These are phyloP conservation scores for Boletellus sp. DNA, from an alignment of 768 basidiomycete genomes.

Conservation along the genomic window DNA sequence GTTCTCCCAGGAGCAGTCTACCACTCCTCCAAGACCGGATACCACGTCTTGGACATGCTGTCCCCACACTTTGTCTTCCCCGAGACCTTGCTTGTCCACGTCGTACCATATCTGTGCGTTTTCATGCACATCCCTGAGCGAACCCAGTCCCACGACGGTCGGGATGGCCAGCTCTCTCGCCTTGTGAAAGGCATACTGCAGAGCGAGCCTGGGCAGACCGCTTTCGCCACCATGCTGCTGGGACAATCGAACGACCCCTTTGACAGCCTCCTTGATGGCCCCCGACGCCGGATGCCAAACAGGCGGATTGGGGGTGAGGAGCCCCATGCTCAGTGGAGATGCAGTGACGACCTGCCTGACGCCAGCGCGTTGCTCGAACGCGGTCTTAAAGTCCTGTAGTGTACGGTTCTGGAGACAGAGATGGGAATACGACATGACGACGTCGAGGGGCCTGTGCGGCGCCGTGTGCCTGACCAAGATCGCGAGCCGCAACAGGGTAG, in stretches of 20 bases:
- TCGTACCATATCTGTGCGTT: constrained; percentile 66
- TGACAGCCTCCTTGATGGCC: constrained; percentile 42
- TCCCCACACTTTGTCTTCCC: constrained; percentile 39
- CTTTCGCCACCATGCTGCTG: constrained; percentile 39
- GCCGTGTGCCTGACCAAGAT: constrained; percentile 65
- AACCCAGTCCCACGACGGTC: constrained; percentile 70
- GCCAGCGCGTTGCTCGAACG: constrained; percentile 58
- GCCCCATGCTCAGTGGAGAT: constrained; percentile 82
- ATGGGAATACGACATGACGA: constrained; percentile 79
- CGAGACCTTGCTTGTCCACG: constrained; percentile 38
- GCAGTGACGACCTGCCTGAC: constrained; percentile 70
- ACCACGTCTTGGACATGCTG: constrained; percentile 37
- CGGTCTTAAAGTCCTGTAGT: constrained; percentile 50
- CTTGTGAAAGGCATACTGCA: constrained; percentile 63
- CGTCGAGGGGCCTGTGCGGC: constrained; percentile 71
- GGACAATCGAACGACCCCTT: constrained; percentile 32
- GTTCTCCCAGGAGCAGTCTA: constrained; percentile 74
- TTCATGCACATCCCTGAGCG: constrained; percentile 70
- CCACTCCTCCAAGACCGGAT: constrained; percentile 45
- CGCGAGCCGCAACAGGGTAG: constrained; percentile 79
- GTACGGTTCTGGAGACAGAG: constrained; percentile 71
- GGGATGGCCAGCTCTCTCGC: constrained; percentile 49
- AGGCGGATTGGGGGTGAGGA: constrained; percentile 57
- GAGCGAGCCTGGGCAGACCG: constrained; percentile 57
- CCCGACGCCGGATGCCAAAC: constrained; percentile 76